Conservation (phyloP, 1,139 yeast genomes). For the Scheffersomyces quercinus region DNA sequence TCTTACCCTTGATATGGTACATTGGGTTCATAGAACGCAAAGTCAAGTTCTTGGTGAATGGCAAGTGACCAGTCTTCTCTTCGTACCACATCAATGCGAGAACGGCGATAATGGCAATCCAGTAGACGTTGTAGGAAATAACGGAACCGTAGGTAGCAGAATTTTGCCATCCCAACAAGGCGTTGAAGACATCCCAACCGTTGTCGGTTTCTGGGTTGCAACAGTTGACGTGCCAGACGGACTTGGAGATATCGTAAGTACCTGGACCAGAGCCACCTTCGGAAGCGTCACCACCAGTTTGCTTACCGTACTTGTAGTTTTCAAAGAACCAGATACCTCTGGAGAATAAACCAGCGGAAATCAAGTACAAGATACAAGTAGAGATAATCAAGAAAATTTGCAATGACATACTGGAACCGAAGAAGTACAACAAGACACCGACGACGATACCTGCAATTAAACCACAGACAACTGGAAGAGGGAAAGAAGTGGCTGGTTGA, state of each 20-base stretch:
- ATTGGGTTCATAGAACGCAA: conserved; percentile 23
- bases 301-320: conserved; percentile 55
- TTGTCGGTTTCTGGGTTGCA: conserved; percentile 90
- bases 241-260: conserved; percentile 74
- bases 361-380: conserved; percentile 45
- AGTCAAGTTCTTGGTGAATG: conserved; percentile 19
- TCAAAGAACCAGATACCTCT: conserved; percentile 90
- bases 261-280: conserved; percentile 95
- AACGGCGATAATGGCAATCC: conserved; percentile 19
- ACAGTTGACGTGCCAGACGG: conserved; percentile 96
- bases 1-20: conserved; percentile 27
- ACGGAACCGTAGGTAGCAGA: conserved; percentile 28
- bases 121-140: conserved; percentile 26
- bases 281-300: conserved; percentile 69
- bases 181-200: conserved; percentile 92
- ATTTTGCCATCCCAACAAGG: conserved; percentile 42
- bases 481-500: conserved; percentile 40
- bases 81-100: conserved; percentile 23
- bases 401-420: conserved; percentile 43
- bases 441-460: conserved; percentile 35
- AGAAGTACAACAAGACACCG: conserved; percentile 39
- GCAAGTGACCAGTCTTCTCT: conserved; percentile 28
- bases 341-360: conserved; percentile 46
- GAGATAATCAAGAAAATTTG: conserved; percentile 42
- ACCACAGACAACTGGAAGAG: conserved; percentile 39